phyloP scores from a whole-genome alignment of 352 stramenopile species.

The Phytophthora pistaciae region DNA sequence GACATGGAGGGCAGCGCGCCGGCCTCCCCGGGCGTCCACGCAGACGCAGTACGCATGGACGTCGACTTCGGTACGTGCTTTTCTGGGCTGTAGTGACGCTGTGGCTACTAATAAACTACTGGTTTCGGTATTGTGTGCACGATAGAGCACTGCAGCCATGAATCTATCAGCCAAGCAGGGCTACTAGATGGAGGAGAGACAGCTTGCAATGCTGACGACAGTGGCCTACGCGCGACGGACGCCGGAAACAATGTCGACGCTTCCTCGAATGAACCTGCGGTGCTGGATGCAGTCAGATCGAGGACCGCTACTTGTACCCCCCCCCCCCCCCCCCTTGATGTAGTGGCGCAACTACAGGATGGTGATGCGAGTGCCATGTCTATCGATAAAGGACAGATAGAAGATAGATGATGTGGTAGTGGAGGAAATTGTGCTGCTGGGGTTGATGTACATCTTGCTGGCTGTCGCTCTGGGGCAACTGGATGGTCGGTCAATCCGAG shows the following conservation, averaged over 20 bases:
- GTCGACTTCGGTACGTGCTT: not conserved
- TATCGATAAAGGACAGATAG: not conserved
- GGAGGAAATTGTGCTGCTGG: not conserved
- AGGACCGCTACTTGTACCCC: not conserved
- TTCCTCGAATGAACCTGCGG: not conserved
- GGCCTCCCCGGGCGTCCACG: not conserved
- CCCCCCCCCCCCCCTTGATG: not conserved
- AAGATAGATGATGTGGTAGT: not conserved
- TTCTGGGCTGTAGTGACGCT: not conserved
- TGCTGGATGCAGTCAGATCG: not conserved
- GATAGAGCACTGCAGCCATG: not conserved
- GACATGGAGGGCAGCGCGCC: not conserved
- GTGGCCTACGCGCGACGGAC: not conserved
- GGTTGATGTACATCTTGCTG: not conserved
- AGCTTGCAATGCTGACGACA: not conserved
- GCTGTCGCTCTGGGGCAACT: not conserved
- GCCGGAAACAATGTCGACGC: not conserved
- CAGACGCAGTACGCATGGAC: not conserved
- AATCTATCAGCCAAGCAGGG: not conserved
- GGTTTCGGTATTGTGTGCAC: not conserved
- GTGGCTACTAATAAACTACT: not conserved
- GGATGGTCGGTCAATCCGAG: not conserved
- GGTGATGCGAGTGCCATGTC: not conserved
- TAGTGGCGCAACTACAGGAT: not conserved
- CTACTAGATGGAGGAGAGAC: not conserved